Percentiles rank a stretch among this genome's conserved stretches.
phyloP scores from a whole-genome alignment of 257 asterid species.

The Plantago elongata region DNA sequence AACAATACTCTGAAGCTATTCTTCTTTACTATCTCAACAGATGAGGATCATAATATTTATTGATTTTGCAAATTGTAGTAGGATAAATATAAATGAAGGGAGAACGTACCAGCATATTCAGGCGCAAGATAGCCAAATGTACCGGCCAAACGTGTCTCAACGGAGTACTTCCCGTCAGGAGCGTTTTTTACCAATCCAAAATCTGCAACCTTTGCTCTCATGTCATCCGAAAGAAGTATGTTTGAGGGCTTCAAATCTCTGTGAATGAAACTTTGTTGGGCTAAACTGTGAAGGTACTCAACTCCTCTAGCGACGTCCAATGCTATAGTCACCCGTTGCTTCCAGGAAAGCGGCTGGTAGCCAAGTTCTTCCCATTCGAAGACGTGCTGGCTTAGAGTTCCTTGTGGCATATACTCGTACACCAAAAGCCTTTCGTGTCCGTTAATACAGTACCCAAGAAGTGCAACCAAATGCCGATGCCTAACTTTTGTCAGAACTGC shows the following conservation, averaged over 20 bases:
- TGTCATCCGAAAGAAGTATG: constrained; percentile 83
- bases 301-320: constrained; percentile 93
- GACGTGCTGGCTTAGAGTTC: constrained; percentile 81
- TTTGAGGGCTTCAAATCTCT: constrained; percentile 86
- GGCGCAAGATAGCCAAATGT: constrained; percentile 98
- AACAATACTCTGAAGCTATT: background rate
- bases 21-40: background rate
- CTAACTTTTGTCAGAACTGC: constrained; percentile 91
- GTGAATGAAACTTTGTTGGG: constrained; percentile 91
- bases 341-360: constrained; percentile 64
- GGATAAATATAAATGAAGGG: background rate
- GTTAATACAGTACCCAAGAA: constrained; percentile 78
- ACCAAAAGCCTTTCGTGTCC: constrained; percentile 91
- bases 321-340: constrained; percentile 79
- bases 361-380: constrained; percentile 69
- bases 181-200: constrained; percentile 89
- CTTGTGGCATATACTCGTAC: constrained; percentile 92
- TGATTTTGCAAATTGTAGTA: constrained; percentile 1
- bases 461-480: constrained; percentile 94
- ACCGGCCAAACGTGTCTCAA: constrained; percentile 92
- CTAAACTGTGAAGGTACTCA: constrained; percentile 92
- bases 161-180: constrained; percentile 87
- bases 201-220: constrained; percentile 98
- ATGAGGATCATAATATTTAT: background rate
- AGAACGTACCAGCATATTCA: constrained; percentile 75